These are phyloP conservation scores for Umbelopsis sp. DNA, from an alignment of 192 early-diverging fungal genomes.

Conservation along the genomic window DNA sequence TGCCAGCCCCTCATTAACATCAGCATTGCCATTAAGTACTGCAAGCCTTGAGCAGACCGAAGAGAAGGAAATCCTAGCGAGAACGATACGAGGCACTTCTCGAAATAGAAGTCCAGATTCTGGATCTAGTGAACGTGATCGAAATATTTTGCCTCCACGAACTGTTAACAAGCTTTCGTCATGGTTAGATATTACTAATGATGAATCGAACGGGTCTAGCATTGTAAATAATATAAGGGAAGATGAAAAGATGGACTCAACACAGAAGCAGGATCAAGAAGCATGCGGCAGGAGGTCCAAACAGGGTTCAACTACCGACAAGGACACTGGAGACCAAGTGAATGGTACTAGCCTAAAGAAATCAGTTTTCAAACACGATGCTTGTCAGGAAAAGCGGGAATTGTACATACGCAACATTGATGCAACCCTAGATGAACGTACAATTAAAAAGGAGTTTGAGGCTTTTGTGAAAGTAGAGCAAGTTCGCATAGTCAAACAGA, in stretches of 20 bases:
- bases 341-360: background rate
- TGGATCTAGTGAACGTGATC: background rate
- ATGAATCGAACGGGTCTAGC: background rate
- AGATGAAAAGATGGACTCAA: background rate
- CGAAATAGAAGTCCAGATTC: background rate
- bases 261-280: background rate
- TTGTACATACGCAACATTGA: conserved; percentile 1
- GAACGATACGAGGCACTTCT: background rate
- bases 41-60: background rate
- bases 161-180: no score
- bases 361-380: background rate
- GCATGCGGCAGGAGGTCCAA: background rate
- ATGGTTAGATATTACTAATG: no score
- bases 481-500: background rate
- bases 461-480: background rate
- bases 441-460: background rate
- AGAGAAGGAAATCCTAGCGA: no score
- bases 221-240: background rate
- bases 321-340: background rate
- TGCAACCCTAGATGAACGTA: background rate
- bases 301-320: background rate
- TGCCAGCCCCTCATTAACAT: background rate
- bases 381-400: background rate
- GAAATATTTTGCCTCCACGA: background rate
- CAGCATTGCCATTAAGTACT: background rate